Percentiles rank a stretch among this genome's conserved stretches.
Conservation (phyloP, 768 basidiomycete genomes). For the Tricholomella constricta region DNA sequence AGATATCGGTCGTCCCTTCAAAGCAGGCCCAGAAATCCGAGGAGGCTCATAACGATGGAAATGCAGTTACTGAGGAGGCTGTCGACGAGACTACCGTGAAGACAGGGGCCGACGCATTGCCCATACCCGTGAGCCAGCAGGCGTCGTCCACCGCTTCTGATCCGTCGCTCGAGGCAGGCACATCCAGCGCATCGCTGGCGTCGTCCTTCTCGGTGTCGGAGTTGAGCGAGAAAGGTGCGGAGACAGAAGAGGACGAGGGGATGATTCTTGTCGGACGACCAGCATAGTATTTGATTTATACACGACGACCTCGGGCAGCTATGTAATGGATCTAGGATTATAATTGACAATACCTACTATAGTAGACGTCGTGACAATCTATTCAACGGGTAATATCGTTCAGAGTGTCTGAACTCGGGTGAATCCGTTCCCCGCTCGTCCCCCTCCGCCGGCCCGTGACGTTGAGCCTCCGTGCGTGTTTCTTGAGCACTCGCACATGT, state of each 20-base stretch:
- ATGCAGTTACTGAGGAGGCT: background rate
- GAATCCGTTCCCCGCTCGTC: no score
- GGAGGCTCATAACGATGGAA: conserved; percentile 8
- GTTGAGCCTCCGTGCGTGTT: no score
- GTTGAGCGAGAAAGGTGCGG: conserved; percentile 64
- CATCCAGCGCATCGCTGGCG: conserved; percentile 36
- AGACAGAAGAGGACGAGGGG: conserved; percentile 85
- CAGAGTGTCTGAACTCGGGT: no score
- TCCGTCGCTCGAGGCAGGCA: conserved; percentile 7
- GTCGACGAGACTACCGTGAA: background rate
- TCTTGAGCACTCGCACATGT: conserved; percentile 7
- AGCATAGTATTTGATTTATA: conserved; percentile 11
- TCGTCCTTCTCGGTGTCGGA: conserved; percentile 38
- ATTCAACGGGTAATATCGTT: background rate
- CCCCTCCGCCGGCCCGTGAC: no score
- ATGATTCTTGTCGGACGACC: conserved; percentile 79
- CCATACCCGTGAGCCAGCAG: background rate
- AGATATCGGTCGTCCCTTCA: conserved; percentile 64
- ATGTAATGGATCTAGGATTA: background rate
- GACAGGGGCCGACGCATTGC: background rate
- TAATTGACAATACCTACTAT: background rate
- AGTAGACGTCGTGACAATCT: background rate
- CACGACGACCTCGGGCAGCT: background rate
- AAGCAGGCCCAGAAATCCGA: conserved; percentile 9
- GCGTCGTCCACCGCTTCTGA: background rate